Evolutionary conservation across 768 basidiomycete species (phyloP).

Genomic region (Boletales sp.): DNA sequence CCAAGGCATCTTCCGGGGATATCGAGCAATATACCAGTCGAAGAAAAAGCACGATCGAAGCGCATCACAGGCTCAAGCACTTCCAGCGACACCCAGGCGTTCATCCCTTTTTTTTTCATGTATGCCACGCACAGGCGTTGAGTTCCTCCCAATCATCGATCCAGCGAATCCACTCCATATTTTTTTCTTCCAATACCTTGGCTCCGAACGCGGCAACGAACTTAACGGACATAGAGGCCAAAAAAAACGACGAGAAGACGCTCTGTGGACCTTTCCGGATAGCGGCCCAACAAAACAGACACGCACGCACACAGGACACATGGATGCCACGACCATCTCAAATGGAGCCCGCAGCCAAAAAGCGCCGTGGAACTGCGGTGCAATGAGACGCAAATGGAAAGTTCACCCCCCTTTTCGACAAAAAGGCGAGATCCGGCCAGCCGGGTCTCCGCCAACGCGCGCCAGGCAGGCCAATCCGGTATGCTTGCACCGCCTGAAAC

Average conservation of each 20-base stretch:
- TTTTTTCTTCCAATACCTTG: too few relatives aligned
- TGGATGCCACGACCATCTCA: conserved; percentile 55
- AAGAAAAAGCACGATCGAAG: neutral
- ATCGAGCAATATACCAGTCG: neutral
- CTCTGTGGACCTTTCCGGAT: too few relatives aligned
- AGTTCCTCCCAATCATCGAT: neutral
- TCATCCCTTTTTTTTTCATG: neutral
- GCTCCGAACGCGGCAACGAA: too few relatives aligned
- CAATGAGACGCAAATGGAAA: conserved; percentile 53
- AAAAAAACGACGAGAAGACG: too few relatives aligned
- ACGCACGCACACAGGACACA: conserved; percentile 3
- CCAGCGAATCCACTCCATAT: neutral
- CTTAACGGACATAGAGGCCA: too few relatives aligned
- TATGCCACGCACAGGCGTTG: neutral
- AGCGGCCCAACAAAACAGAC: too few relatives aligned
- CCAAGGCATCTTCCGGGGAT: neutral
- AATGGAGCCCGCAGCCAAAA: conserved; percentile 64
- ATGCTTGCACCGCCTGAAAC: conserved; percentile 17
- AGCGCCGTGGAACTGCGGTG: conserved; percentile 69
- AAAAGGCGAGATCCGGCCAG: conserved; percentile 78
- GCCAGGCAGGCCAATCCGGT: conserved; percentile 58
- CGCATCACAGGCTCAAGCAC: neutral
- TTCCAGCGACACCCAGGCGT: neutral
- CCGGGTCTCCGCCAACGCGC: conserved; percentile 64
- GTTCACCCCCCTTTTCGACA: conserved; percentile 68